A percentile compares a stretch with the other conserved stretches of the same genome.
These are phyloP conservation scores for Pleurotus tuber-regium DNA, from an alignment of 768 basidiomycete genomes.

Conservation along the genomic window DNA sequence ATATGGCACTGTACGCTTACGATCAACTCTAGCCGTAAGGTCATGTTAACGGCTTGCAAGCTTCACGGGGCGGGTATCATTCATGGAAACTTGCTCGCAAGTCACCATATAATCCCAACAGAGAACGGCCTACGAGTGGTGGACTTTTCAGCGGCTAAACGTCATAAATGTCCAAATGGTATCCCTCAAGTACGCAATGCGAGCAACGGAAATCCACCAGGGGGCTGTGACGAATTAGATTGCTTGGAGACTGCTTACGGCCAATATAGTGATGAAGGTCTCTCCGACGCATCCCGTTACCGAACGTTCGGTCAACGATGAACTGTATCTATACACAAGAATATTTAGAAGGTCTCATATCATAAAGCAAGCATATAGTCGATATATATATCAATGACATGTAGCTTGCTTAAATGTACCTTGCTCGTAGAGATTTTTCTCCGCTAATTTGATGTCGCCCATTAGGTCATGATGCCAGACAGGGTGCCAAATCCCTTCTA, in stretches of 20 bases:
- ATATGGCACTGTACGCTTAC: not conserved
- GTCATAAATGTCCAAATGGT: conserved; percentile 24
- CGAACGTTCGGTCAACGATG: not conserved
- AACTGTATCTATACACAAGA: too few species aligned
- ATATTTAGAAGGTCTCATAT: too few species aligned
- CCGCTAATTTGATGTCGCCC: conserved; percentile 34
- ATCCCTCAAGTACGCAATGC: conserved; percentile 13
- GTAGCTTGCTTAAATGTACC: conserved; percentile 9
- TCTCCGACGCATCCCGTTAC: not conserved
- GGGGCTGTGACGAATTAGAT: conserved; percentile 22
- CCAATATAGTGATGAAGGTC: conserved; percentile 8
- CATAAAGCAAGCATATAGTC: too few species aligned
- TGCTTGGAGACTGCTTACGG: conserved; percentile 20
- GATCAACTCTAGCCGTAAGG: conserved; percentile 28
- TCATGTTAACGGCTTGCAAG: conserved; percentile 29
- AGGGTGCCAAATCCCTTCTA: conserved; percentile 41
- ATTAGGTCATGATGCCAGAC: conserved; percentile 50
- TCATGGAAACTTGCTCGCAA: conserved; percentile 31
- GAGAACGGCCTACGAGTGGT: conserved; percentile 30
- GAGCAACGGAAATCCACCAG: not conserved
- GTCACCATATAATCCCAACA: conserved; percentile 29
- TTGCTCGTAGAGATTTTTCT: conserved; percentile 12
- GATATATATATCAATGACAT: not conserved
- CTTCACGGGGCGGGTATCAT: conserved; percentile 35
- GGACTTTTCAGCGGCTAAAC: conserved; percentile 31